Evolutionary conservation across 495 filamentous ascomycete genomes (phyloP), one percentile per base, ranked within the genome.

Genomic region (Aspergillus kassunensis): DNA sequence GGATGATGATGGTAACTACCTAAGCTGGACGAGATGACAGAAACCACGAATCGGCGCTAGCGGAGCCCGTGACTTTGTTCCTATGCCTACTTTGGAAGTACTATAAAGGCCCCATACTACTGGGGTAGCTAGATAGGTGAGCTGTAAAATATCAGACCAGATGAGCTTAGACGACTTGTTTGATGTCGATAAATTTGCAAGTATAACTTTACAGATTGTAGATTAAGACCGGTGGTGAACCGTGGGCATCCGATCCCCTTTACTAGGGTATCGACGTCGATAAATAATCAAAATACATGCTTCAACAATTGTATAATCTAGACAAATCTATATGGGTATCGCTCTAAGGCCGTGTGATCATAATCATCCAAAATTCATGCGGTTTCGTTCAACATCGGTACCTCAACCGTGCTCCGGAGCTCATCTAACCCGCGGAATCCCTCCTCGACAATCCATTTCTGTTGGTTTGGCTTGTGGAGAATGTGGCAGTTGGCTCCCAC

Each of bases 361-460:
- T 47, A 49, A 30, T 15, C 34, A 46, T 45, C 40, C 34, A 36
- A 6, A 9, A 24, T 45, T n/a, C 36, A 51, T 6, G 33, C 34
- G 16, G 34, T 24, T 46, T 40, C 49, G 15, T 54, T 58, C 4
- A 46, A 33, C 31, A 44, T 15, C 23, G 50, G 44, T 24, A 35
- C 18, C n/a, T 50, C 51, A 19, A 48, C 44, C 16, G 35, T 27
- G 25, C 34, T 29, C 16, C 19, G 51, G 15, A 77, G 19, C 34
- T 63, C 70, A 49, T 77, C 75, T 21, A 95, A 63, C 2, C 81
- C 87, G 44, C 77, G 79, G 60, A 95, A 95, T 1, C 90, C 92
- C 25, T 97, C 92, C 65, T 97, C 92, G 19, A 96, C 90, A 5
- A 82, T 72, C 93, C 93, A 97, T 53, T 80, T 84, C 52, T 71